phyloP scores from a whole-genome alignment of 2,329 filamentous ascomycete genomes.

The Ascochyta viciae-villosae region DNA sequence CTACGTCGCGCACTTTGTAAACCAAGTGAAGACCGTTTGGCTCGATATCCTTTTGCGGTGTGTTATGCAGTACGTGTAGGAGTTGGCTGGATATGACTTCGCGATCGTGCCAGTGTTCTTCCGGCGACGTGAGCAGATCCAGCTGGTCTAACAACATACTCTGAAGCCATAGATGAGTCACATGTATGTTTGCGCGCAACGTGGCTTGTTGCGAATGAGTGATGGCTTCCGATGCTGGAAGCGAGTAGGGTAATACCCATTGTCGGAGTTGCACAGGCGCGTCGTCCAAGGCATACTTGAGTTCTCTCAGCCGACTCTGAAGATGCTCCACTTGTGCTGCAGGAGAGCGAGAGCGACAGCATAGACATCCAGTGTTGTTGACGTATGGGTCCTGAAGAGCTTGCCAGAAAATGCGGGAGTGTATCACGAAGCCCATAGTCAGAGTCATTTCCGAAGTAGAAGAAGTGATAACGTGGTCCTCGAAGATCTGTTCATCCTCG shows the following conservation, averaged over 20 bases:
- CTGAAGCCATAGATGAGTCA: slow-evolving; percentile 14
- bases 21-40: slow-evolving; percentile 7
- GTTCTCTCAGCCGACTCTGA: too few species aligned
- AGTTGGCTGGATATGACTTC: too few species aligned
- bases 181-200: slow-evolving; percentile 13
- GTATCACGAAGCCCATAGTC: slow-evolving; percentile 4
- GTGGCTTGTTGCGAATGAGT: not conserved
- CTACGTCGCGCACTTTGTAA: slow-evolving; percentile 14
- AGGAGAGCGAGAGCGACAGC: not conserved
- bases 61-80: too few species aligned
- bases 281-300: too few species aligned
- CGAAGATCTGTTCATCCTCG: not conserved
- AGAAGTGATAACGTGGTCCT: not conserved
- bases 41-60: too few species aligned
- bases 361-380: slow-evolving; percentile 1
- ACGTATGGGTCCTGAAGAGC: not conserved
- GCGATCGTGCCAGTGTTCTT: not conserved
- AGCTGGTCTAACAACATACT: slow-evolving; percentile 11
- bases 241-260: too few species aligned
- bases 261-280: too few species aligned
- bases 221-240: too few species aligned
- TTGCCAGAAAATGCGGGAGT: slow-evolving; percentile 11
- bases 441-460: not conserved
- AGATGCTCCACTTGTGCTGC: too few species aligned
- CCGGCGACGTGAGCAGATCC: slow-evolving; percentile 1